Conservation (phyloP, 1,284 basidiomycete genomes). For the Ustilago hordei region DNA sequence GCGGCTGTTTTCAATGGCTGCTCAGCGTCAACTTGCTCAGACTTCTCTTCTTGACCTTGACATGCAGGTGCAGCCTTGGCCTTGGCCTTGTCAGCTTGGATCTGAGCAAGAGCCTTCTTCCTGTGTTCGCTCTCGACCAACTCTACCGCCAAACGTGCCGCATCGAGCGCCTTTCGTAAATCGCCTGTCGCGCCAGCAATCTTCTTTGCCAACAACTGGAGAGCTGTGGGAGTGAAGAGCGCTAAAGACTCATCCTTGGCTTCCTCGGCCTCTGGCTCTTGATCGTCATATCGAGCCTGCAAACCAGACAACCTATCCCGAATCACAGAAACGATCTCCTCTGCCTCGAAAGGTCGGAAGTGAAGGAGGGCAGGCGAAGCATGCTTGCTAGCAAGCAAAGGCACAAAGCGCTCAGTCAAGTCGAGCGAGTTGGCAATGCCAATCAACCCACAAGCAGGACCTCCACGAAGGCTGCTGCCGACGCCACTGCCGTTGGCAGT, state of each 20-base stretch:
- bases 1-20: conserved; percentile 8
- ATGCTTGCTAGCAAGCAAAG: conserved; percentile 61
- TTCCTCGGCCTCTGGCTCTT: not conserved
- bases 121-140: conserved; percentile 65
- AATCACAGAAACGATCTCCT: conserved; percentile 69
- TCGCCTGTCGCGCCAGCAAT: conserved; percentile 70
- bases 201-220: conserved; percentile 70
- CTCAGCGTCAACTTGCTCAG: conserved; percentile 11
- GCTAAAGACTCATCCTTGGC: conserved; percentile 41
- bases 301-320: conserved; percentile 66
- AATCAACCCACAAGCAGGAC: conserved; percentile 39
- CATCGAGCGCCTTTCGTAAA: conserved; percentile 70
- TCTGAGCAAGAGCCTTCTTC: conserved; percentile 37
- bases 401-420: conserved; percentile 65
- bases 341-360: conserved; percentile 70
- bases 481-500: conserved; percentile 27
- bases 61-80: not conserved
- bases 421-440: conserved; percentile 68
- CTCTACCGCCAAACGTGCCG: conserved; percentile 69
- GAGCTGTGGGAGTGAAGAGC: conserved; percentile 68
- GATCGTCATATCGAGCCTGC: conserved; percentile 45
- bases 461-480: conserved; percentile 5
- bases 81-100: conserved; percentile 26
- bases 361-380: conserved; percentile 69
- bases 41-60: not conserved